Percentiles rank a stretch among this genome's conserved stretches.
These are phyloP conservation scores for Anthostomella pinea DNA, from an alignment of 2,329 filamentous ascomycete species.

Conservation along the genomic window DNA sequence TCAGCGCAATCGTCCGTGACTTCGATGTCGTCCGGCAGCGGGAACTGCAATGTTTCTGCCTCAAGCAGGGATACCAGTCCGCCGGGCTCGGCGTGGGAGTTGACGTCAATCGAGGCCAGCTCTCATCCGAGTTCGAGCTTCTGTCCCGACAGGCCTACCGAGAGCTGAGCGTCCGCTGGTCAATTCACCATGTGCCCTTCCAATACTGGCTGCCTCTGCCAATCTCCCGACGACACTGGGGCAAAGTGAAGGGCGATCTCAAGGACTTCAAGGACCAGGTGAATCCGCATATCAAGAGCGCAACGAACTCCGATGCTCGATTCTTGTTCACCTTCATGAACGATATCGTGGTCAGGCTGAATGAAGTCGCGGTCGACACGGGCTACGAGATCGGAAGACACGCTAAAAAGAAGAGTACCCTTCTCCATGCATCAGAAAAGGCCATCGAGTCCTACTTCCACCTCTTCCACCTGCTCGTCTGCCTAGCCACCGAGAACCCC, in stretches of 20 bases:
- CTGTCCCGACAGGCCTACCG: conserved; percentile 41
- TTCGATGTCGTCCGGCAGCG: conserved; percentile 39
- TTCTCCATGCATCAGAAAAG: conserved; percentile 49
- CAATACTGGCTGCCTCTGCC: conserved; percentile 45
- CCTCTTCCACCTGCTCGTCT: conserved; percentile 49
- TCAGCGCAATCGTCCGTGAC: conserved; percentile 33
- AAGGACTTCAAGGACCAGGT: conserved; percentile 28
- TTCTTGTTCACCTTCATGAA: conserved; percentile 49
- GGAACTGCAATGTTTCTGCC: conserved; percentile 46
- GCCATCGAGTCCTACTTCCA: conserved; percentile 52
- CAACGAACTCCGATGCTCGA: conserved; percentile 25
- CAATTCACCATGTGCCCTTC: conserved; percentile 42
- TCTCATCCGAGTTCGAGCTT: conserved; percentile 49
- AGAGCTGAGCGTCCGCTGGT: conserved; percentile 34
- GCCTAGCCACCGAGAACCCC: conserved; percentile 38
- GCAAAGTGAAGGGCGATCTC: conserved; percentile 30
- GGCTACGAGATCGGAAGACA: conserved; percentile 11
- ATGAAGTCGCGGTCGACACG: conserved; percentile 35
- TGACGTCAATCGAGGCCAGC: conserved; percentile 20
- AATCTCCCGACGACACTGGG: conserved; percentile 45
- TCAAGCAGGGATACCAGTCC: conserved; percentile 39
- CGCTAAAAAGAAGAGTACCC: conserved; percentile 36
- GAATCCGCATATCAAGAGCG: conserved; percentile 19
- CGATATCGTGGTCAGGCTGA: conserved; percentile 48
- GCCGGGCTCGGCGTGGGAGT: conserved; percentile 44